Percentiles rank a stretch among this genome's conserved stretches.
These are phyloP conservation scores for Epicoccum nigrum DNA, from an alignment of 2,329 filamentous ascomycete species.

Conservation along the genomic window DNA sequence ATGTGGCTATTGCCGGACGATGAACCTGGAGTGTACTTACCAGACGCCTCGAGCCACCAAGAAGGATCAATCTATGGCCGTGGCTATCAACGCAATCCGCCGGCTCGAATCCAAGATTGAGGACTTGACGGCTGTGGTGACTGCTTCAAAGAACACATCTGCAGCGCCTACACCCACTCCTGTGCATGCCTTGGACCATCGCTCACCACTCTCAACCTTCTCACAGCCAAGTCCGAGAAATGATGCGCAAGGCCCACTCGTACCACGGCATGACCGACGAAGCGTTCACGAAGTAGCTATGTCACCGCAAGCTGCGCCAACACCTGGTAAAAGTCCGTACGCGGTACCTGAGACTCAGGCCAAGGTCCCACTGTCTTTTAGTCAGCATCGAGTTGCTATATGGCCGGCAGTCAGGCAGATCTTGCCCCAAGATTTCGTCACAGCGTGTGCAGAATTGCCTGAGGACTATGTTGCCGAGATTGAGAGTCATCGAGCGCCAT, in stretches of 20 bases:
- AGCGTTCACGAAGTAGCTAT: conserved; percentile 32
- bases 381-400: conserved; percentile 57
- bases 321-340: conserved; percentile 34
- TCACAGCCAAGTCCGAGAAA: conserved; percentile 40
- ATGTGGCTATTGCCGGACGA: conserved; percentile 59
- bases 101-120: conserved; percentile 61
- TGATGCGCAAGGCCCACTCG: conserved; percentile 16
- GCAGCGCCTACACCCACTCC: conserved; percentile 15
- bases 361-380: conserved; percentile 55
- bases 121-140: conserved; percentile 50
- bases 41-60: conserved; percentile 61
- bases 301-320: conserved; percentile 36
- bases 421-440: conserved; percentile 51
- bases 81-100: conserved; percentile 62
- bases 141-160: conserved; percentile 22
- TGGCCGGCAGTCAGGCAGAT: conserved; percentile 57
- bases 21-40: conserved; percentile 59
- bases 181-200: conserved; percentile 24
- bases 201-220: conserved; percentile 34
- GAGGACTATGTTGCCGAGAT: conserved; percentile 58
- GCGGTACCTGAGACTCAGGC: conserved; percentile 23
- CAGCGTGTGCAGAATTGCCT: conserved; percentile 47
- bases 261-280: conserved; percentile 24
- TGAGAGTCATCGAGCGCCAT: conserved; percentile 54
- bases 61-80: conserved; percentile 60